Evolutionary conservation across 441 rosid genomes (phyloP), one percentile per base, ranked within the genome.

Genomic region (Viola pubescens): DNA sequence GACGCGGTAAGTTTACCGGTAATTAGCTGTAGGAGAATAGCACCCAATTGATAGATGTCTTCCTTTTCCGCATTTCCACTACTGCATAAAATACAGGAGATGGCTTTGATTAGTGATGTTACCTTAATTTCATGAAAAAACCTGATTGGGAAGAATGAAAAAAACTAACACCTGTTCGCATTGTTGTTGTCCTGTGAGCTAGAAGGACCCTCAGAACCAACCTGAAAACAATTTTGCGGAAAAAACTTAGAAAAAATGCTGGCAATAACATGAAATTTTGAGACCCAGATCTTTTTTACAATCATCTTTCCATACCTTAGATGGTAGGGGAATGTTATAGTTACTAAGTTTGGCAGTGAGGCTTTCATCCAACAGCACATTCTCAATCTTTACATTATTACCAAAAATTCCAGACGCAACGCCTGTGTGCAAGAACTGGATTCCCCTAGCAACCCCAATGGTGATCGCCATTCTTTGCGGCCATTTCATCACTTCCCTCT

Each of bases 381-480:
- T 82, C 40, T 86, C 89, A 6, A 87, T 77, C 72, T 84, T 81
- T 65, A 92, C 49, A 70, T 84, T 75, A 58, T 87, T 89, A 67
- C 96, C 94, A 48, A 70, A 87, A 48, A 91, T 77, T 7, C 91
- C 91, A 6, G 90, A 87, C 8, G 91, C 81, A 45, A 88, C 84
- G 66, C 96, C 96, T 6, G 84, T 78, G 69, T 91, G 98, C 76
- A 91, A 73, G 82, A 91, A 91, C 57, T 88, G 96, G 60, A 87
- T 79, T 64, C 96, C 98, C 54, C 94, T 85, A 3, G 95, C 89
- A 9, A 85, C 77, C 13, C 95, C 95, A 48, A 88, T 85, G 44
- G 81, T 73, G 49, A 87, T 83, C 0, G 94, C 81, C 91, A 88
- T 84, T 74, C 96, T 79, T 60, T 88, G 89, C 4, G 95, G 94